Percentiles rank a stretch among this genome's conserved stretches.
Evolutionary conservation across 176 grass and related monocot species (phyloP).

Genomic region (Eleusine coracana): DNA sequence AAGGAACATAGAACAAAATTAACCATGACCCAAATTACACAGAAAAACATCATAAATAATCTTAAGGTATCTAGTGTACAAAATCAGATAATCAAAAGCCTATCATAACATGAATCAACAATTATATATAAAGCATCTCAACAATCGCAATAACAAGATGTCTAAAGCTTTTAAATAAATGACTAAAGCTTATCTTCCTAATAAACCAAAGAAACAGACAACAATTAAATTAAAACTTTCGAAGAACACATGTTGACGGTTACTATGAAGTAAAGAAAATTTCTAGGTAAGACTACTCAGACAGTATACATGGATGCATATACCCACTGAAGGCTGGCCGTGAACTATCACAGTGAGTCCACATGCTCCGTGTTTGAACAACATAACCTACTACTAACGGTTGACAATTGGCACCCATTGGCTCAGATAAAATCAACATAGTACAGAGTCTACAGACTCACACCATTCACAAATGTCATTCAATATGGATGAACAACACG

Average conservation of each 20-base stretch:
- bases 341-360: neutral
- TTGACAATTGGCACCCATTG: neutral
- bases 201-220: neutral
- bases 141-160: neutral
- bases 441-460: no score
- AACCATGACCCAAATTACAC: no score
- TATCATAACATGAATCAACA: neutral
- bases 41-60: no score
- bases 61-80: neutral
- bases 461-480: neutral
- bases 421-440: no score
- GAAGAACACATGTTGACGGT: neutral
- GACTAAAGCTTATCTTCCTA: neutral
- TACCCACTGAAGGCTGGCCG: neutral
- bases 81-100: slow-evolving; percentile 15
- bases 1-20: neutral
- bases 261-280: slow-evolving; percentile 11
- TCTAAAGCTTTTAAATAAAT: neutral
- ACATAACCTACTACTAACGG: neutral
- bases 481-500: neutral
- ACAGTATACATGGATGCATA: neutral
- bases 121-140: neutral
- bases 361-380: neutral
- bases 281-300: neutral
- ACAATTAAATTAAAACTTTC: neutral